Base-by-base conservation (phyloP, 768 basidiomycete genomes). In the Coprinopsis marcescibilis region DNA sequence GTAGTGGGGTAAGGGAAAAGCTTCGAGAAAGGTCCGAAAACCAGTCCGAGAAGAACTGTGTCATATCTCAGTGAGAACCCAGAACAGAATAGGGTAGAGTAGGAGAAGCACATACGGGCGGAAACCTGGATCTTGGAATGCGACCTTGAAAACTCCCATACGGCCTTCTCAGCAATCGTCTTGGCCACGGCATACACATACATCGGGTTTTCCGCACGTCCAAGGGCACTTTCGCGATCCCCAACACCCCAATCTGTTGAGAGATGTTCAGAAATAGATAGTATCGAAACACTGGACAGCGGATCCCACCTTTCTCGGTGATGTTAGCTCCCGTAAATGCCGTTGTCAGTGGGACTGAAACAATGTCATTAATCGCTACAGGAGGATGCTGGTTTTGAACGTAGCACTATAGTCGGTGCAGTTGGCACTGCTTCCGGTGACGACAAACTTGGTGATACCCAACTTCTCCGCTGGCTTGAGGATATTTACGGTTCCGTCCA, bases 111-210 rank as follows among this genome's bases (percentile, higher is more conserved):
- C 69, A 48, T 41, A 73, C 71, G 56, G 10, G 69, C 66, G 8
- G 65, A 59, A 42, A 72, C 46, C 27, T 68, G 65, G 26, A 72
- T 54, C 13, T 67, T 47, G 15, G 69, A 63, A 48, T 73, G 66
- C 25, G 63, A 53, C 32, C 56, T 54, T 6, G 63, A 70, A 40
- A 70, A 71, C 10, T 68, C 58, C 71, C 72, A 73, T 6, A 67
- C 59, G 0, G 70, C 68, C 21, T 54, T 52, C 53, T 76, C 73
- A 3, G 70, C 66, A 4, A 70, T 51, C 11, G 60, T 59, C 50
- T 77, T 77, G 11, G 69, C 62, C 12, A 64, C 63, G 29, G 64
- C 60, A 55, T 76, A 77, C 24, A 64, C 56, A 36, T 64, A 68
- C 25, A 57, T 57, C 6, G 59, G 58, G 34, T 59, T 51, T 0